phyloP scores from a whole-genome alignment of 305 asterid genomes.

The Plantago coronopus region DNA sequence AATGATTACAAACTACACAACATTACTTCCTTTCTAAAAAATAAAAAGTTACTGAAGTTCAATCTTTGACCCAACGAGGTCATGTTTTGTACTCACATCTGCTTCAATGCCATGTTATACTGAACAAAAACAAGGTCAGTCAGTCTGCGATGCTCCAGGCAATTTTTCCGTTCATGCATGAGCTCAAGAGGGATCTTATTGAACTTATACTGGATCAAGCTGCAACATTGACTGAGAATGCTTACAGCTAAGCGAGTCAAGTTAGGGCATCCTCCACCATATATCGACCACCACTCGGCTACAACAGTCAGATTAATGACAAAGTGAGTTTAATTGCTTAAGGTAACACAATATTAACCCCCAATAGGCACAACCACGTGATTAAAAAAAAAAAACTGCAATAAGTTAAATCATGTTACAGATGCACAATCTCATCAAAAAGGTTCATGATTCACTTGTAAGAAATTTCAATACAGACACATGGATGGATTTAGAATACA shows the following conservation, averaged over 20 bases:
- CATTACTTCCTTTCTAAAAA: constrained; percentile 5
- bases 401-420: too few species aligned
- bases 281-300: constrained; percentile 96
- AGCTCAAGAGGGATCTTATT: constrained; percentile 42
- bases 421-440: too few species aligned
- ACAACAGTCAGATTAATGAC: constrained; percentile 24
- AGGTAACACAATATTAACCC: neutral
- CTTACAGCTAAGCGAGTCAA: constrained; percentile 79
- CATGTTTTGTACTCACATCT: constrained; percentile 44
- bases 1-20: constrained; percentile 15
- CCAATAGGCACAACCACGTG: neutral
- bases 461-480: too few species aligned
- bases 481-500: too few species aligned
- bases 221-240: constrained; percentile 85
- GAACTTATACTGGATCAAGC: constrained; percentile 57
- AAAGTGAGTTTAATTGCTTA: constrained; percentile 23
- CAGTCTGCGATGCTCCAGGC: constrained; percentile 78
- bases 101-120: constrained; percentile 70
- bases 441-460: too few species aligned
- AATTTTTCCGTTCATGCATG: constrained; percentile 59
- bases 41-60: constrained; percentile 12
- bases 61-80: constrained; percentile 5
- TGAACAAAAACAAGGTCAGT: constrained; percentile 69
- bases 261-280: constrained; percentile 88
- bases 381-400: too few species aligned